Base-by-base conservation (phyloP, 208 protist genomes). In the Crithidia fasciculata region DNA sequence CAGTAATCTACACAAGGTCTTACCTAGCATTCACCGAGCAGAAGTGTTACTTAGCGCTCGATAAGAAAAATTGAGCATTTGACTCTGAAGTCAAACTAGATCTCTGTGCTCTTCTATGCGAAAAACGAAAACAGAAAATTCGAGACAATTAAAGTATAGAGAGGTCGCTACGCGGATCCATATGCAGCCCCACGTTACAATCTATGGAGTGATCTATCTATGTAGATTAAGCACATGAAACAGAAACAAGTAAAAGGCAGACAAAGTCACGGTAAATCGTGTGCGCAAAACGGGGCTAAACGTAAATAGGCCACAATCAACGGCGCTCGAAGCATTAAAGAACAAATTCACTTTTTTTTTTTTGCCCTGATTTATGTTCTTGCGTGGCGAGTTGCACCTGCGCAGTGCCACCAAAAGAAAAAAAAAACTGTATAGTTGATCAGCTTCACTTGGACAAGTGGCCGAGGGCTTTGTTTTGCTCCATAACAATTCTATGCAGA, bases 381-480 rank as follows among this genome's bases (percentile, higher is more conserved):
- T 28, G 28, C 28, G 28, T 28, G 28, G 28, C 28, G 28, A 28
- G 28, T 28, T 28, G 28, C 28, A 28, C 28, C 28, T 28, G 28
- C 28, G 28, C 28, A 28, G 28, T 28, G 28, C n/a, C 10, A 10
- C 71, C 68, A 28, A 43, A 45, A 64, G 15, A 72, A 59, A 71
- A 44, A 78, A 69, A 66, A 65, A 36, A 28, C 43, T 66, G 54
- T 19, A 39, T 41, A 18, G 57, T 0, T 40, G 6, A 28, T 28
- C 28, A 55, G n/a, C 19, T 8, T n/a, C 40, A 68, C 18, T 72
- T 61, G 28, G 67, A 53, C 4, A 63, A 44, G 41, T 83, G 80
- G 28, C 87, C 89, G 13, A 96, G 72, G 4, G 87, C 84, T 50
- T 85, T 78, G 62, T 87, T 90, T 57, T 96, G 91, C 64, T 96